Conservation (phyloP, 139 green algal species). For the Chlorella vulgaris region DNA sequence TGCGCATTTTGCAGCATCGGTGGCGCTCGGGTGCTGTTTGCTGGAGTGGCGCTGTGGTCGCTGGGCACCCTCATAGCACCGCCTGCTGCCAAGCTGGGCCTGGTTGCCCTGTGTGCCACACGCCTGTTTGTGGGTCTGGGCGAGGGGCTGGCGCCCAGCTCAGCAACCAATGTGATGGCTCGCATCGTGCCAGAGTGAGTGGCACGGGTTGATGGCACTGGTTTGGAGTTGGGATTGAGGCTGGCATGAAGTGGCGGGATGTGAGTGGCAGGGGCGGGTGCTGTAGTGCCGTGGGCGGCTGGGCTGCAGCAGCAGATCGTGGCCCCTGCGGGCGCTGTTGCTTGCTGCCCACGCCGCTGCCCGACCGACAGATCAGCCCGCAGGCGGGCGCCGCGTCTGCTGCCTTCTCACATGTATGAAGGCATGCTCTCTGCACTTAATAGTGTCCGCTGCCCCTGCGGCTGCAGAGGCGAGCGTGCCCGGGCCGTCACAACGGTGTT, state of each 20-base stretch:
- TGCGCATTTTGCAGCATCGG: slow-evolving; percentile 62
- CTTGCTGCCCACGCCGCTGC: no score
- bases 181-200: slow-evolving; percentile 61
- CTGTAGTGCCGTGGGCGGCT: no score
- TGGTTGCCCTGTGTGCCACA: slow-evolving; percentile 83
- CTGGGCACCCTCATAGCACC: slow-evolving; percentile 91
- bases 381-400: no score
- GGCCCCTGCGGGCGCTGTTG: no score
- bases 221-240: not conserved
- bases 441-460: no score
- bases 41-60: slow-evolving; percentile 90
- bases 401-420: not conserved
- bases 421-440: no score
- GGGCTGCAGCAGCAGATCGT: no score
- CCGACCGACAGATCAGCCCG: no score
- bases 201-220: not conserved
- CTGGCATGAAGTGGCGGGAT: no score
- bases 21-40: slow-evolving; percentile 83
- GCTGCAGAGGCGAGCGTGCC: slow-evolving; percentile 69
- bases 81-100: slow-evolving; percentile 69
- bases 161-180: slow-evolving; percentile 91
- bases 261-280: no score
- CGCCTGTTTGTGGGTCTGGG: slow-evolving; percentile 92
- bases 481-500: slow-evolving; percentile 91
- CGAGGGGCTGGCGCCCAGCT: slow-evolving; percentile 93